These are phyloP conservation scores for Tulasnella sp. DNA, from an alignment of 768 basidiomycete species.

Conservation along the genomic window DNA sequence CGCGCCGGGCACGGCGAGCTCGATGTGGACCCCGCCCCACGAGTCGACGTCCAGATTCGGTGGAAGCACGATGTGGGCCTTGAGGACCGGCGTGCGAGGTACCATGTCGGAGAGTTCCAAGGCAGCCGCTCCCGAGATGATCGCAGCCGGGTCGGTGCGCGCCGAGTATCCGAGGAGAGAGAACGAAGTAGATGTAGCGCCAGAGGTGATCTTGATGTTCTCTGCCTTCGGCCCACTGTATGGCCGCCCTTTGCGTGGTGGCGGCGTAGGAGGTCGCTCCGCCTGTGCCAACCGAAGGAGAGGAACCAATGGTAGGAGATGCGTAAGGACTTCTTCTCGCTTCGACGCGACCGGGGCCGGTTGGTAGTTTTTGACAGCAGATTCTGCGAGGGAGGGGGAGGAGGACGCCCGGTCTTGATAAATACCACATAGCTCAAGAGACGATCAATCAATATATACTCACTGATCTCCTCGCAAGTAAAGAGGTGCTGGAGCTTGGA, in stretches of 20 bases:
- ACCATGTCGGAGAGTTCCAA: background rate
- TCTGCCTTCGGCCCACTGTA: background rate
- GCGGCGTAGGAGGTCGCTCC: background rate
- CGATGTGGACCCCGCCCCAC: conserved; percentile 4
- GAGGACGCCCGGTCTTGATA: too few relatives aligned
- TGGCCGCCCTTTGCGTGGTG: background rate
- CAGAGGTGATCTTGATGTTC: background rate
- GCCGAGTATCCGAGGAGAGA: background rate
- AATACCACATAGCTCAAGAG: background rate
- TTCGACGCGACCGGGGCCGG: background rate
- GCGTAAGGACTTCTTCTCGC: background rate
- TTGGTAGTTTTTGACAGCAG: background rate
- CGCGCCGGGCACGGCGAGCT: conserved; percentile 18
- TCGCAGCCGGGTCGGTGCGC: background rate
- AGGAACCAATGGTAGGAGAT: background rate
- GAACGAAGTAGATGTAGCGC: background rate
- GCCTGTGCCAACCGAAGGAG: background rate
- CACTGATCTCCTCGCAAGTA: conserved; percentile 8
- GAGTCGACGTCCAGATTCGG: background rate
- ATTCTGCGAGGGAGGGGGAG: background rate
- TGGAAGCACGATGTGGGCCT: background rate
- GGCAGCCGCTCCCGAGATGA: background rate
- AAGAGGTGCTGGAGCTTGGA: conserved; percentile 25
- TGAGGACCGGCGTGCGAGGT: conserved; percentile 5
- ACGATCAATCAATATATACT: background rate